Conservation (phyloP, 2,329 filamentous ascomycete species). For the Colletotrichum theobromicola region DNA sequence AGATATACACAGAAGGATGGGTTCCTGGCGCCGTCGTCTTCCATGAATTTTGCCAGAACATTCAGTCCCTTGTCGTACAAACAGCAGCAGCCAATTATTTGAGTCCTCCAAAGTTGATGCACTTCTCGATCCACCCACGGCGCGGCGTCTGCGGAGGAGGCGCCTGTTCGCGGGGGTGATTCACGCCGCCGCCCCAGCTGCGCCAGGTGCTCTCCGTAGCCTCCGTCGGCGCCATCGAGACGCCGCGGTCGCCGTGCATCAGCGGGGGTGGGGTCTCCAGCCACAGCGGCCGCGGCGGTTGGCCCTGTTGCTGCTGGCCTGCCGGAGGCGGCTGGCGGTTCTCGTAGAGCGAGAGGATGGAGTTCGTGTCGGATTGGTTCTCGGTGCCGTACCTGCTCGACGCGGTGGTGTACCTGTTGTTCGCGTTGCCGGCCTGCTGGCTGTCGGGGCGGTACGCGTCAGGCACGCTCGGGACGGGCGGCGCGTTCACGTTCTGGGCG, state of each 20-base stretch:
- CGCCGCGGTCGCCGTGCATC: conserved; percentile 5
- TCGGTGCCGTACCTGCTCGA: conserved; percentile 8
- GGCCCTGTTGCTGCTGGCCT: background rate
- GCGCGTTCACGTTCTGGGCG: background rate
- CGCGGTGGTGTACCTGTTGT: background rate
- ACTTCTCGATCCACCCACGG: conserved; percentile 19
- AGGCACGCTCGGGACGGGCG: conserved; percentile 8
- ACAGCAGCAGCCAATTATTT: background rate
- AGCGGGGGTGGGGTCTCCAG: background rate
- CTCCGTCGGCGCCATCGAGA: conserved; percentile 20
- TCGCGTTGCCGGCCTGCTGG: background rate
- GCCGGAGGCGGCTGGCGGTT: background rate
- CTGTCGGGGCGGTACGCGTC: conserved; percentile 1
- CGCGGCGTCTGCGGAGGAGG: background rate
- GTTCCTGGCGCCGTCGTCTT: background rate
- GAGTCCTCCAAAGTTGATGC: conserved; percentile 18
- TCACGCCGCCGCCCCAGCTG: conserved; percentile 18
- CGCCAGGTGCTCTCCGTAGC: conserved; percentile 21
- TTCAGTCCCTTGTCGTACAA: background rate
- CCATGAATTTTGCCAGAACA: background rate
- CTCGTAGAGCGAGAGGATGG: conserved; percentile 13
- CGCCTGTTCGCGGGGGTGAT: background rate
- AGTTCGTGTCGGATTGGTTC: background rate
- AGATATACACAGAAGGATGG: no score
- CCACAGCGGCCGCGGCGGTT: background rate